Conservation (phyloP, 2,329 filamentous ascomycete genomes). For the Phaeosphaeria sp. region DNA sequence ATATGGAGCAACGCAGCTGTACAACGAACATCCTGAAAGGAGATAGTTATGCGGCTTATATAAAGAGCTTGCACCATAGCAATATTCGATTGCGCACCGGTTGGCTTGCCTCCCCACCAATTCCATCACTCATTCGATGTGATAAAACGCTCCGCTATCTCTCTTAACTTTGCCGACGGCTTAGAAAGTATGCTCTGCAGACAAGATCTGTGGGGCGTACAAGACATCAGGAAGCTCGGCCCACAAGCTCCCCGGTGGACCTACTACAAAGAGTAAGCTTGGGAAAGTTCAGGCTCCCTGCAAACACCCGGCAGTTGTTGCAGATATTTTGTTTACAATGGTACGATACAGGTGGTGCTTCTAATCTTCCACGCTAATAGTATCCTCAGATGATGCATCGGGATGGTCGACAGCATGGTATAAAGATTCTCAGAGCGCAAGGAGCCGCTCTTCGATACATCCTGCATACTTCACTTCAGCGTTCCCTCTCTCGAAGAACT, state of each 20-base stretch:
- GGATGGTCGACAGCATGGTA: not conserved
- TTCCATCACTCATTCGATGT: not conserved
- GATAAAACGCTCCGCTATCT: not conserved
- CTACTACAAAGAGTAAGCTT: not conserved
- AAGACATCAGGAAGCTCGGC: not conserved
- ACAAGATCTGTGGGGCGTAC: not conserved
- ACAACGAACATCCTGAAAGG: no score
- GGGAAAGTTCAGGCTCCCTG: not conserved
- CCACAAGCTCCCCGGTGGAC: not conserved
- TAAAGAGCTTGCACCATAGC: not conserved
- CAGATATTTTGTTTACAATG: not conserved
- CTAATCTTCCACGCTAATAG: not conserved
- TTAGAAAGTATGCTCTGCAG: not conserved
- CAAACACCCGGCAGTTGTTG: not conserved
- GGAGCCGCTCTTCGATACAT: not conserved
- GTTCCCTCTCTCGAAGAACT: not conserved
- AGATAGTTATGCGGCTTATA: not conserved
- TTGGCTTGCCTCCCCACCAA: not conserved
- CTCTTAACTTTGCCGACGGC: not conserved
- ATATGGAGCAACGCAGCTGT: not conserved
- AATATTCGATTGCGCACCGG: not conserved
- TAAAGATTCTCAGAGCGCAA: not conserved
- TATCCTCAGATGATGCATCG: not conserved
- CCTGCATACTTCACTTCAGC: not conserved
- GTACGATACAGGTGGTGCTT: not conserved